Percentiles rank a stretch among this genome's conserved stretches.
These are phyloP conservation scores for Daedaleopsis sinensis DNA, from an alignment of 768 basidiomycete species.

Conservation along the genomic window DNA sequence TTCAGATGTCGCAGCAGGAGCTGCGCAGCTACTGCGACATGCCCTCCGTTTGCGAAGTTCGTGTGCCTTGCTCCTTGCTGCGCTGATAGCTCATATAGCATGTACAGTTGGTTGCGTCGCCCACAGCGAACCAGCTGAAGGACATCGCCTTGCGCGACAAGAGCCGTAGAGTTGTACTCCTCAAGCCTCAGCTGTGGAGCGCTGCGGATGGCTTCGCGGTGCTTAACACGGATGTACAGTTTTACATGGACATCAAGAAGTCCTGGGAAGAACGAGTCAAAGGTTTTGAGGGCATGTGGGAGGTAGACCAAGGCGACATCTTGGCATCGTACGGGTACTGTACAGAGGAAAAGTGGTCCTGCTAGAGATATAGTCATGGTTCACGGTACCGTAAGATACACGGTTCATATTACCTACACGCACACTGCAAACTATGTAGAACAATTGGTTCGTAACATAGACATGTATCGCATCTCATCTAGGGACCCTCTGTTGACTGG, in stretches of 20 bases:
- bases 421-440: too few relatives aligned
- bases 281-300: not conserved
- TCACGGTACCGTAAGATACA: not conserved
- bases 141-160: not conserved
- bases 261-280: not conserved
- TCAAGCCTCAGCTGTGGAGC: not conserved
- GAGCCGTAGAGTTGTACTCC: not conserved
- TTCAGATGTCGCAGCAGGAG: slow-evolving; percentile 5
- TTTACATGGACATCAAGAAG: not conserved
- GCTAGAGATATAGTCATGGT: not conserved
- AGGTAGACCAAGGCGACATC: not conserved
- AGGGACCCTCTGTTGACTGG: too few relatives aligned
- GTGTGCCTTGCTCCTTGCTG: too few relatives aligned
- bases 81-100: not conserved
- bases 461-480: too few relatives aligned
- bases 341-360: too few relatives aligned
- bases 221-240: not conserved
- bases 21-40: not conserved
- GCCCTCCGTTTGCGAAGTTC: too few relatives aligned
- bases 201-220: not conserved
- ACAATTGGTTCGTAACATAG: too few relatives aligned
- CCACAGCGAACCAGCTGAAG: not conserved
- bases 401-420: too few relatives aligned
- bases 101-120: not conserved
- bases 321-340: not conserved